These are phyloP conservation scores for Stentor roeselii DNA, from an alignment of 73 alveolate species.

Conservation along the genomic window DNA sequence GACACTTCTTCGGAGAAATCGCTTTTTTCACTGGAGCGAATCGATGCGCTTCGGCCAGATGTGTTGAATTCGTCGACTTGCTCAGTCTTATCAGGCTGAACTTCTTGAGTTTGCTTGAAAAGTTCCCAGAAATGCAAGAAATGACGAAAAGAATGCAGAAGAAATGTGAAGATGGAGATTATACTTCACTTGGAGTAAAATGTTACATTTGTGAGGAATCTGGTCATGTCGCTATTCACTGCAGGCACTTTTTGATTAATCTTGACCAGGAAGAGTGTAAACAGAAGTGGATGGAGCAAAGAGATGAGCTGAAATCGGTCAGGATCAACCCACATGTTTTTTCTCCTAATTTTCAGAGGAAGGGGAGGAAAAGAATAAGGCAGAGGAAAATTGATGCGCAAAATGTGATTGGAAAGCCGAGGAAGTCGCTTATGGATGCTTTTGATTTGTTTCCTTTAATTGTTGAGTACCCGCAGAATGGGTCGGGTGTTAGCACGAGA, in stretches of 20 bases:
- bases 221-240: slow-evolving; percentile 51
- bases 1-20: slow-evolving; percentile 60
- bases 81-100: slow-evolving; percentile 23
- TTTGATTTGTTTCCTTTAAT: too few relatives aligned
- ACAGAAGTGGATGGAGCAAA: neutral
- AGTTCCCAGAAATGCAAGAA: slow-evolving; percentile 29
- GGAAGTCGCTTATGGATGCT: too few relatives aligned
- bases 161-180: slow-evolving; percentile 28
- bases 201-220: slow-evolving; percentile 49
- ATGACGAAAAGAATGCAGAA: neutral
- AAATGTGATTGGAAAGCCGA: too few relatives aligned
- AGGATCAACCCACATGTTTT: too few relatives aligned
- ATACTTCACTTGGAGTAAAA: slow-evolving; percentile 31
- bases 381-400: too few relatives aligned
- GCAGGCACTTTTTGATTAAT: slow-evolving; percentile 24
- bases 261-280: neutral
- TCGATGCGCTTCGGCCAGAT: slow-evolving; percentile 40
- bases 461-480: too few relatives aligned
- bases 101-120: slow-evolving; percentile 35
- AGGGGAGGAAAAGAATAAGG: too few relatives aligned
- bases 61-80: slow-evolving; percentile 54
- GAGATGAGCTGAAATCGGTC: too few relatives aligned
- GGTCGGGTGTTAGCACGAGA: too few relatives aligned
- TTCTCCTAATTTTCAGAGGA: too few relatives aligned
- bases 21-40: slow-evolving; percentile 43